Percentiles rank a stretch among this genome's conserved stretches.
Conservation (phyloP, 2,329 filamentous ascomycete genomes). For the Aspergillus ochraceoroseus region DNA sequence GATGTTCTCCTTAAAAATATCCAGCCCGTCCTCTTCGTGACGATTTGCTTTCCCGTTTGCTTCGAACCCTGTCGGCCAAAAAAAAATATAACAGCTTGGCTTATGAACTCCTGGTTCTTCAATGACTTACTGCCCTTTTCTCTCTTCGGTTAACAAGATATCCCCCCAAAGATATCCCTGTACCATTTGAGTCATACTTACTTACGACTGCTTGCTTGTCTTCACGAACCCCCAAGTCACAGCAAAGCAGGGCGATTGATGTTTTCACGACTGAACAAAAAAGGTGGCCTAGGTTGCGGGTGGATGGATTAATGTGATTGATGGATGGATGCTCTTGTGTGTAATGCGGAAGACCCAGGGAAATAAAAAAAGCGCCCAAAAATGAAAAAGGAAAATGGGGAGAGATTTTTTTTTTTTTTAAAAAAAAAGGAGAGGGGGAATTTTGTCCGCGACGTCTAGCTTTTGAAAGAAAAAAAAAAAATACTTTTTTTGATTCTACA, state of each 20-base stretch:
- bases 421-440: constrained; percentile 5
- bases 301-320: constrained; percentile 19
- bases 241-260: constrained; percentile 16
- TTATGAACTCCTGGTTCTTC: constrained; percentile 22
- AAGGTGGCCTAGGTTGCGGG: constrained; percentile 26
- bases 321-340: constrained; percentile 22
- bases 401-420: no score
- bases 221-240: constrained; percentile 11
- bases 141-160: constrained; percentile 20
- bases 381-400: constrained; percentile 7
- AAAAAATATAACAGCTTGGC: constrained; percentile 20
- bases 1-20: constrained; percentile 13
- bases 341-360: constrained; percentile 20
- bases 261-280: constrained; percentile 18
- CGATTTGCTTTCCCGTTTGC: constrained; percentile 28
- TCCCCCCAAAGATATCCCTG: constrained; percentile 16
- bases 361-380: constrained; percentile 14
- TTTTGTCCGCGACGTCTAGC: constrained; percentile 10
- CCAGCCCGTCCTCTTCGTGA: constrained; percentile 20
- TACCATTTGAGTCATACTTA: constrained; percentile 15
- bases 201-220: constrained; percentile 10
- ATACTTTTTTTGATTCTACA: constrained; percentile 10
- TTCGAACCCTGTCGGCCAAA: constrained; percentile 9
- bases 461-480: constrained; percentile 12
- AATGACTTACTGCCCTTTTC: constrained; percentile 22